Evolutionary conservation across 208 protist species (phyloP).

Genomic region (Trypanosoma avium): DNA sequence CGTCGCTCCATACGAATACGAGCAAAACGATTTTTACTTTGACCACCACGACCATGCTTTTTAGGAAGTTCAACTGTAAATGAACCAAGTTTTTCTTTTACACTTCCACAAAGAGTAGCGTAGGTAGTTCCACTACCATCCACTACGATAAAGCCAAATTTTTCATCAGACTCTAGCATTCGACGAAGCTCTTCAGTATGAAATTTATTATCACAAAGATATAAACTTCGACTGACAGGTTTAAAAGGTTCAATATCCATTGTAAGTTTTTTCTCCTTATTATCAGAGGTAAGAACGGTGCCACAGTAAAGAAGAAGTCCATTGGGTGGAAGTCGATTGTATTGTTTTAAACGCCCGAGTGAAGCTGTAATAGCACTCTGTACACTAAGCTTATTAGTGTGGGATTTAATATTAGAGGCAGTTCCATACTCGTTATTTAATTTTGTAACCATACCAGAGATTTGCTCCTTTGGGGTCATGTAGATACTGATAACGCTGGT

Average conservation of each 20-base stretch:
- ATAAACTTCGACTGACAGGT: conserved; percentile 99
- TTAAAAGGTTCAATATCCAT: conserved; percentile 99
- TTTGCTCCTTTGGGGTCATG: conserved; percentile 98
- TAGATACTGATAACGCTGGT: conserved; percentile 99
- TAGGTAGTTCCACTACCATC: conserved; percentile 98
- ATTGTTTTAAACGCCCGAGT: conserved; percentile 92
- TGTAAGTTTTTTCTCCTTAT: conserved; percentile 99
- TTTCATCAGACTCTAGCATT: conserved; percentile 99
- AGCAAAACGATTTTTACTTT: conserved; percentile 99
- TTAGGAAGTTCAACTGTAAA: conserved; percentile 99
- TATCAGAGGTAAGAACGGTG: conserved; percentile 98
- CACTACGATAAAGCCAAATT: conserved; percentile 99
- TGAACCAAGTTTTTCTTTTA: conserved; percentile 97
- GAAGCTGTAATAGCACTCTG: conserved; percentile 90
- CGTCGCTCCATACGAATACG: conserved; percentile 99
- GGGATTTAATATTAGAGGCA: conserved; percentile 99
- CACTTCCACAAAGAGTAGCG: conserved; percentile 98
- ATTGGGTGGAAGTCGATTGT: conserved; percentile 93
- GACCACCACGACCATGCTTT: conserved; percentile 99
- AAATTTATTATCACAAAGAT: conserved; percentile 99
- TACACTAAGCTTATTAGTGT: conserved; percentile 97
- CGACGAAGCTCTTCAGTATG: conserved; percentile 97
- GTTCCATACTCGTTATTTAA: conserved; percentile 99
- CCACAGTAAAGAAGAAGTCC: conserved; percentile 99
- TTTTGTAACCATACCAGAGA: conserved; percentile 97